These are phyloP conservation scores for Cladosporium sphaerospermum DNA, from an alignment of 2,329 filamentous ascomycete species.

Conservation along the genomic window DNA sequence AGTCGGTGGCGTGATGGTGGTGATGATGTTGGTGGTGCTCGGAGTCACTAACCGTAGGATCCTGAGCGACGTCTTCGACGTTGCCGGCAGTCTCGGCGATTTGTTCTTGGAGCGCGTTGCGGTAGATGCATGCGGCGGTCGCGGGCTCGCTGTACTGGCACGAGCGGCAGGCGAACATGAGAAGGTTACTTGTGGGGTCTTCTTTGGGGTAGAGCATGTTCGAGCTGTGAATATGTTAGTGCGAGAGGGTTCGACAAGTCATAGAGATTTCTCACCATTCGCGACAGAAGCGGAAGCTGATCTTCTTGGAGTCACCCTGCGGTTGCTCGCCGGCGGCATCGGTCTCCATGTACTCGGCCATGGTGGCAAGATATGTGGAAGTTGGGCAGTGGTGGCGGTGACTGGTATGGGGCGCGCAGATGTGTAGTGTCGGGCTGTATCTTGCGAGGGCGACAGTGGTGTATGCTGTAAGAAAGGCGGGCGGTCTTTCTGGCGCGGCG, in stretches of 20 bases:
- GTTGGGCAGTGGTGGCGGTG: too few species aligned
- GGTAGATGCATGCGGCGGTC: slow-evolving; percentile 85
- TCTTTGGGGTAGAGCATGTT: slow-evolving; percentile 98
- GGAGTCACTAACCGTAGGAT: slow-evolving; percentile 85
- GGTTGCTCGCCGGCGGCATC: slow-evolving; percentile 15
- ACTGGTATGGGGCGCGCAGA: too few species aligned
- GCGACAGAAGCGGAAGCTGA: slow-evolving; percentile 95
- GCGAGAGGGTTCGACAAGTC: not conserved
- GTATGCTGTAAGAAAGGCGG: not conserved
- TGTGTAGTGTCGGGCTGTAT: not conserved
- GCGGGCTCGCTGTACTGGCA: slow-evolving; percentile 88
- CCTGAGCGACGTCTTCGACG: slow-evolving; percentile 91
- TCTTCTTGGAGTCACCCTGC: slow-evolving; percentile 56
- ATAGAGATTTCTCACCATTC: slow-evolving; percentile 61
- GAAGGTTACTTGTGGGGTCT: slow-evolving; percentile 72
- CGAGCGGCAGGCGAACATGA: slow-evolving; percentile 93
- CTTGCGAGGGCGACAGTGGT: not conserved
- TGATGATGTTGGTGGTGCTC: not conserved
- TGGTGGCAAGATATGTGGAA: slow-evolving; percentile 1
- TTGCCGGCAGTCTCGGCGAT: slow-evolving; percentile 95
- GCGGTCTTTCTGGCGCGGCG: not conserved
- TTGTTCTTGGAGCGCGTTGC: slow-evolving; percentile 85
- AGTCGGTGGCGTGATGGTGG: slow-evolving; percentile 13
- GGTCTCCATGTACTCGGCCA: slow-evolving; percentile 10
- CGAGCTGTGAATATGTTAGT: slow-evolving; percentile 49